Conservation (phyloP, 2,329 filamentous ascomycete species). For the Tolypocladium sp. region DNA sequence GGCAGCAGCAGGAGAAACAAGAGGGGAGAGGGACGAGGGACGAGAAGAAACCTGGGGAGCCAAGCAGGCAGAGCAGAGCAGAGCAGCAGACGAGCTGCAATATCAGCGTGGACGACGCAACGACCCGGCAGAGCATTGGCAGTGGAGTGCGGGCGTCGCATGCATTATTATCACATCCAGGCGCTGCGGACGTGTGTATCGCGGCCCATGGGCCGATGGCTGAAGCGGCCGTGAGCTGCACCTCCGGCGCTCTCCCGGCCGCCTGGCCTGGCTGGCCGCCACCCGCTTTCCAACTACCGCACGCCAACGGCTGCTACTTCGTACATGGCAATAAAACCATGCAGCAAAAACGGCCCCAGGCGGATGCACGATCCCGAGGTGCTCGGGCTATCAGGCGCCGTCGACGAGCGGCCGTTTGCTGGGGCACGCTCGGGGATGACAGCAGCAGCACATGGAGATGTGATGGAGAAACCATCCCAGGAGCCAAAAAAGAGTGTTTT, state of each 20-base stretch:
- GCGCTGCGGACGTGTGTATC: not conserved
- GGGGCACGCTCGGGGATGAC: not conserved
- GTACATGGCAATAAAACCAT: not conserved
- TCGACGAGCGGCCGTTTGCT: not conserved
- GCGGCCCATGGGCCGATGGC: not conserved
- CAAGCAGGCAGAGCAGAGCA: not conserved
- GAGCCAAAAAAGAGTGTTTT: not conserved
- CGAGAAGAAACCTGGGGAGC: not conserved
- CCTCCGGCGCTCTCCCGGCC: not conserved
- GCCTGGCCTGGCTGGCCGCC: not conserved
- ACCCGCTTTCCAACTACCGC: not conserved
- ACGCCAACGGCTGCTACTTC: not conserved
- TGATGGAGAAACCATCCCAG: too few relatives aligned
- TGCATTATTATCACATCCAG: not conserved
- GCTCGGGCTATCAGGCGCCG: not conserved
- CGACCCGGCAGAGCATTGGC: not conserved
- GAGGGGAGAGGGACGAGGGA: too few relatives aligned
- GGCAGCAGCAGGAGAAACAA: not conserved
- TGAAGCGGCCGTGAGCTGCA: not conserved
- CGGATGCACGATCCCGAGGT: not conserved
- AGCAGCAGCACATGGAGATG: not conserved
- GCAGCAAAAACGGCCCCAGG: not conserved
- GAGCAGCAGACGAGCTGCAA: not conserved
- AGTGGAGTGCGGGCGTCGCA: not conserved
- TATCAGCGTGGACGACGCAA: not conserved